Base-by-base conservation (phyloP, 1,284 basidiomycete genomes). In the Albatrellus sp. region DNA sequence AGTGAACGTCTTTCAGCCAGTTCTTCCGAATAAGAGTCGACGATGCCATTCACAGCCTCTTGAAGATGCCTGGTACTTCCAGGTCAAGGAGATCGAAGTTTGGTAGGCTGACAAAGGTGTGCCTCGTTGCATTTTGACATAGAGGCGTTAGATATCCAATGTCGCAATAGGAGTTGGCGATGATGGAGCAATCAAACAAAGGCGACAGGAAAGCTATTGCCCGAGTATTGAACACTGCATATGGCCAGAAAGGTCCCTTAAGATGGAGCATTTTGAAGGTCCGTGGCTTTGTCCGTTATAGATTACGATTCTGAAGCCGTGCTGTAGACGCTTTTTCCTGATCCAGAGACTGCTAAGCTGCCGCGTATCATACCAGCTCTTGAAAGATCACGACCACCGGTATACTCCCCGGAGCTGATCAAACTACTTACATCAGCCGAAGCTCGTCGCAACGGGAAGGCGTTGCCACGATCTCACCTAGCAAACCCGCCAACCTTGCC, bases 231-330 rank as follows among this genome's bases (percentile, higher is more conserved):
- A 72, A 80, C 51, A 55, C 77, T n/a, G 86, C 86, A n/a, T 89
- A 87, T 59, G 88, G 83, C 14, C 68, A 82, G 46, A 73, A 71
- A 48, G 88, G 87, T 11, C 80, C 73, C 55, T 59, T 88, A 16
- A 72, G 68, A 52, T 70, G 74, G 64, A 80, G 86, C 52, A 60
- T 85, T 28, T 62, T 85, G 57, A 57, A 76, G 61, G 80, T 80
- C 48, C 48, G 62, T 43, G 19, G 34, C 44, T 7, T 31, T n/a
- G 43, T 37, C 46, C 28, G 36, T 37, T n/a, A 40, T 4, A 16
- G 34, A 29, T 32, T 43, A n/a, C 40, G 36, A 14, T 46, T 45
- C 46, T 47, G 42, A 48, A 51, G 51, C n/a, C 37, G 38, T 34
- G 45, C 46, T 30, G 8, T 39, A 82, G 81, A 71, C 77, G 48